Conservation (phyloP, 805 yeast species). For the Tetrapisispora nanseiensis region DNA sequence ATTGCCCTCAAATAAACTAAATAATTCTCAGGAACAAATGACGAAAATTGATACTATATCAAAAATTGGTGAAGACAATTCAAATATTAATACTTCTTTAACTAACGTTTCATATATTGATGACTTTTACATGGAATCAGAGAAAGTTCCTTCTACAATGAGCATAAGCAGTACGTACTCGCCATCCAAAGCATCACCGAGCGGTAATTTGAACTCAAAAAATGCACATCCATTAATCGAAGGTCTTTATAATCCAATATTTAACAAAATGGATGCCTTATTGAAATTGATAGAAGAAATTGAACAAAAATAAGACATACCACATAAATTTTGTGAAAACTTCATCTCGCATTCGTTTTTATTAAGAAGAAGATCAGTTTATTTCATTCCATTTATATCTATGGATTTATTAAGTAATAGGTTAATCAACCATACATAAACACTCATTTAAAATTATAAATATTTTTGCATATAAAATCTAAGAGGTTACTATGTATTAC, state of each 20-base stretch:
- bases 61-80: background rate
- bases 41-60: background rate
- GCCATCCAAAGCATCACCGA: constrained; percentile 6
- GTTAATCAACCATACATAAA: background rate
- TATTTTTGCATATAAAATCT: too few species aligned
- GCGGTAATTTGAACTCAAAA: background rate
- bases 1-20: background rate
- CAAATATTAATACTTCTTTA: constrained; percentile 3
- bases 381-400: too few species aligned
- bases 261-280: constrained; percentile 37
- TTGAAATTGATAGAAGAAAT: constrained; percentile 20
- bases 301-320: constrained; percentile 3
- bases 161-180: constrained; percentile 22
- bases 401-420: too few species aligned
- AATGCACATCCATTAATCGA: constrained; percentile 38
- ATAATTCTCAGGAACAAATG: background rate
- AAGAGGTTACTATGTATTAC: too few species aligned
- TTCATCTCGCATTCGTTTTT: too few species aligned
- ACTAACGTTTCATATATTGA: constrained; percentile 15
- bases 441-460: background rate
- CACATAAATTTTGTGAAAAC: background rate
- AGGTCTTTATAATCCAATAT: constrained; percentile 48
- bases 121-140: constrained; percentile 22
- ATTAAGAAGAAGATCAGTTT: too few species aligned
- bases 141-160: constrained; percentile 18